Base-by-base conservation (phyloP, 2,329 filamentous ascomycete genomes). In the Sporothrix globosa region DNA sequence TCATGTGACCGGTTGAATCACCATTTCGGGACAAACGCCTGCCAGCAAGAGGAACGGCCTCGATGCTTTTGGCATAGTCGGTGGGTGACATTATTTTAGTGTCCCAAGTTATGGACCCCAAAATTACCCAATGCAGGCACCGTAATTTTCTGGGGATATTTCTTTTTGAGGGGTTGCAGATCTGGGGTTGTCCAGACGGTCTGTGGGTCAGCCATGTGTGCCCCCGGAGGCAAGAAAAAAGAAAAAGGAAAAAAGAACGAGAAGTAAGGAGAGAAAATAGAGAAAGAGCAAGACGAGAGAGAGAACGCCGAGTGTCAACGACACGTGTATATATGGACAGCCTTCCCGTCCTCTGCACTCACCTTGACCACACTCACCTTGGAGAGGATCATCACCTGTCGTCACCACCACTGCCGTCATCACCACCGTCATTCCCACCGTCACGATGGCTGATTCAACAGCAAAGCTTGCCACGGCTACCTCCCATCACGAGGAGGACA, bases 401-500 rank as follows among this genome's bases (percentile, higher is more conserved):
- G 5, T 34, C 34, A 34, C 34, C 34, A 56, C 13, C 24, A 34
- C 4, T 24, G 13, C 53, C 24, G 24, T 56, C 17, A 19, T 56
- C 53, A n/a, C 27, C 19, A 9, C 53, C 24, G 24, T 56, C 17
- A 19, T 56, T 27, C n/a, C 27, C 19, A 9, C 53, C 14, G 53
- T 34, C 53, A 56, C 24, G 27, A 56, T 56, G 53, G 53, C 53
- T 34, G 53, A 56, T 27, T 13, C 53, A 6, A 19, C 27, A 13
- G 14, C 58, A 46, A 65, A 65, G 30, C n/a, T 30, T 13, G 21
- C 41, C 44, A 19, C 39, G 11, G 24, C n/a, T 10, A 17, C 17
- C 53, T 41, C 30, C 41, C 21, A 46, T 21, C 60, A 65, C 30
- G 34, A 65, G 41, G 60, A 65, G 50, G 60, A 34, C 34, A 34